Conservation (phyloP, 2,329 filamentous ascomycete genomes). For the Colletotrichum sp. region DNA sequence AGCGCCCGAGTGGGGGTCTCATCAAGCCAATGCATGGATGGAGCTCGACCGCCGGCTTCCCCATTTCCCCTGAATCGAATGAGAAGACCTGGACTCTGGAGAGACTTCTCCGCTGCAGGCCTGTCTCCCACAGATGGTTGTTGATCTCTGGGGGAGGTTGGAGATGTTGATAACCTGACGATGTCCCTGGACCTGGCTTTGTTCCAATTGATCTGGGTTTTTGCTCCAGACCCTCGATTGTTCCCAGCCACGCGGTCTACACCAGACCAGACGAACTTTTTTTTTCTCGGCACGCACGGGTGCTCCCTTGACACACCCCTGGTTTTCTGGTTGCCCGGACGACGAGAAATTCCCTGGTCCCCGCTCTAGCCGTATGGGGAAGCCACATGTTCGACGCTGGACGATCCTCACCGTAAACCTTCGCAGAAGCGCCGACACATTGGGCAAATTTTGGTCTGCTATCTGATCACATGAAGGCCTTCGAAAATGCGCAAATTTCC, state of each 20-base stretch:
- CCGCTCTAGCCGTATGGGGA: neutral
- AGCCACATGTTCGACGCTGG: conserved; percentile 3
- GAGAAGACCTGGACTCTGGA: neutral
- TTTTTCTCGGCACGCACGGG: conserved; percentile 2
- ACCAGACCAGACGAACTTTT: conserved; percentile 9
- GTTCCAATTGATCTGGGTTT: neutral
- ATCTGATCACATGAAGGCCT: conserved; percentile 10
- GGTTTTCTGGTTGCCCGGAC: conserved; percentile 1
- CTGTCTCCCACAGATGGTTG: neutral
- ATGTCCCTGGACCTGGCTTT: neutral
- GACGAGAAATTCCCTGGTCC: neutral
- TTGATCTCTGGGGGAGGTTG: conserved; percentile 1
- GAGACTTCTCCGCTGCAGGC: neutral
- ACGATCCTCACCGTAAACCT: neutral
- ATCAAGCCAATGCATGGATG: neutral
- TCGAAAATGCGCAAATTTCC: neutral
- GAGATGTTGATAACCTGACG: conserved; percentile 7
- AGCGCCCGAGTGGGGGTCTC: conserved; percentile 1
- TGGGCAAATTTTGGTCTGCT: neutral
- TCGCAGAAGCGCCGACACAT: neutral
- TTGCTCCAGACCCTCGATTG: neutral
- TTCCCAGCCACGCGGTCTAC: neutral
- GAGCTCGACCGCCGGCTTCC: neutral
- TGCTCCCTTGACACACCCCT: neutral
- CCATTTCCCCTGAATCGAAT: conserved; percentile 4